Percentiles rank a stretch among this genome's conserved stretches.
Conservation (phyloP, 108 stramenopile genomes). For the Cyclostephanos tholiformis region DNA sequence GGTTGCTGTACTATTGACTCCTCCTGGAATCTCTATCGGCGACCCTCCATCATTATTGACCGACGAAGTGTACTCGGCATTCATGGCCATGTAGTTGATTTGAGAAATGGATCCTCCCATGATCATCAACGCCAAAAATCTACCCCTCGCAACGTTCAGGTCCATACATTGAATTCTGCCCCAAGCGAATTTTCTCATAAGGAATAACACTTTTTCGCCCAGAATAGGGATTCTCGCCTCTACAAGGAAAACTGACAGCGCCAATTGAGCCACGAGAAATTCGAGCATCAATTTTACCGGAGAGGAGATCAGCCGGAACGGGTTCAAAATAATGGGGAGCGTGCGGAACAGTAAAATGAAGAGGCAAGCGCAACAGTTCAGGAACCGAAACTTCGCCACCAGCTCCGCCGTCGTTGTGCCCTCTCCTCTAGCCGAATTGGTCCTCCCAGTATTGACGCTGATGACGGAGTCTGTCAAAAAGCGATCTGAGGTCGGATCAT, state of each 20-base stretch:
- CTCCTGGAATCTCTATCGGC: not conserved
- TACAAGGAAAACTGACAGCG: constrained; percentile 12
- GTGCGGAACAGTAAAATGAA: constrained; percentile 21
- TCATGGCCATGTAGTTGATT: constrained; percentile 17
- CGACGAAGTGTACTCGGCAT: not conserved
- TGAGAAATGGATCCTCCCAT: constrained; percentile 21
- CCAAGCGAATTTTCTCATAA: constrained; percentile 3
- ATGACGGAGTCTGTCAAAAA: not conserved
- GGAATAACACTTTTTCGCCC: constrained; percentile 17
- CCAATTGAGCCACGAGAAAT: constrained; percentile 2
- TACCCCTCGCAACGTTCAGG: constrained; percentile 28
- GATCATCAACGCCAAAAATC: constrained; percentile 20
- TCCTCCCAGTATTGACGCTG: constrained; percentile 17
- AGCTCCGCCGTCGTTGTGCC: constrained; percentile 34
- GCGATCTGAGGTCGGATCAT: not conserved
- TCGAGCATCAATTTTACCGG: constrained; percentile 21
- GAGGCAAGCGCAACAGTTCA: constrained; percentile 25
- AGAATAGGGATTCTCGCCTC: constrained; percentile 31
- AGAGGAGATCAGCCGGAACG: constrained; percentile 18
- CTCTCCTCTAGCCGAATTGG: constrained; percentile 33
- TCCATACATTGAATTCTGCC: constrained; percentile 11
- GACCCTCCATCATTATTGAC: not conserved
- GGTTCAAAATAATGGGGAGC: constrained; percentile 28
- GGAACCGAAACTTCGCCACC: constrained; percentile 28
- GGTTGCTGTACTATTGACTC: not conserved